phyloP scores from a whole-genome alignment of 2,329 filamentous ascomycete genomes.

The Hypoxylon sp. region DNA sequence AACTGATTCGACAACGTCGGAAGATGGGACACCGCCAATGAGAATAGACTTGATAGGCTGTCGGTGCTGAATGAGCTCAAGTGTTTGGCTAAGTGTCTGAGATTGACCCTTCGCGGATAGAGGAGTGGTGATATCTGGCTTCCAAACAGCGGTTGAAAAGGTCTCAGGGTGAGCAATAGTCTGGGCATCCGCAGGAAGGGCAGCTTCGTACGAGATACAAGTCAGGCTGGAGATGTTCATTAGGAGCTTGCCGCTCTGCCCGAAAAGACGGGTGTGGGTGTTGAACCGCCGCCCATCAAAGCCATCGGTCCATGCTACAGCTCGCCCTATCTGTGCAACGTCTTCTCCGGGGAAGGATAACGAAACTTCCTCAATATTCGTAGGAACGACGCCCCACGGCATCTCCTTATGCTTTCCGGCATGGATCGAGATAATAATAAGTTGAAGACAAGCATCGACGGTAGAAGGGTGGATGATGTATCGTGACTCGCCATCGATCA shows the following conservation, averaged over 20 bases:
- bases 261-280: constrained; percentile 38
- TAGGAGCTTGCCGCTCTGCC: constrained; percentile 37
- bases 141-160: constrained; percentile 28
- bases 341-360: constrained; percentile 20
- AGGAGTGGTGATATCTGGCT: constrained; percentile 22
- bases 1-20: constrained; percentile 10
- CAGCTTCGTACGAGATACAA: constrained; percentile 49
- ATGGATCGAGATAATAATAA: constrained; percentile 53
- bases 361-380: constrained; percentile 31
- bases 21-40: neutral
- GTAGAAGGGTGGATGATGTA: constrained; percentile 59
- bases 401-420: constrained; percentile 51
- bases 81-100: constrained; percentile 5
- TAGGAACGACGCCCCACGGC: constrained; percentile 53
- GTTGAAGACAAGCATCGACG: constrained; percentile 58
- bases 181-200: constrained; percentile 30
- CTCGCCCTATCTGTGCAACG: constrained; percentile 28
- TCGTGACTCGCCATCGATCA: constrained; percentile 55
- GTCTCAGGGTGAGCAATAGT: neutral
- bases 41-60: constrained; percentile 17
- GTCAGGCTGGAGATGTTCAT: constrained; percentile 45
- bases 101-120: neutral
- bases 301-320: constrained; percentile 45
- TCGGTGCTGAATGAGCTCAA: constrained; percentile 7
- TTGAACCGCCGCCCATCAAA: constrained; percentile 41